phyloP scores from a whole-genome alignment of 2,329 filamentous ascomycete genomes.

The Penicillium rolfsii region DNA sequence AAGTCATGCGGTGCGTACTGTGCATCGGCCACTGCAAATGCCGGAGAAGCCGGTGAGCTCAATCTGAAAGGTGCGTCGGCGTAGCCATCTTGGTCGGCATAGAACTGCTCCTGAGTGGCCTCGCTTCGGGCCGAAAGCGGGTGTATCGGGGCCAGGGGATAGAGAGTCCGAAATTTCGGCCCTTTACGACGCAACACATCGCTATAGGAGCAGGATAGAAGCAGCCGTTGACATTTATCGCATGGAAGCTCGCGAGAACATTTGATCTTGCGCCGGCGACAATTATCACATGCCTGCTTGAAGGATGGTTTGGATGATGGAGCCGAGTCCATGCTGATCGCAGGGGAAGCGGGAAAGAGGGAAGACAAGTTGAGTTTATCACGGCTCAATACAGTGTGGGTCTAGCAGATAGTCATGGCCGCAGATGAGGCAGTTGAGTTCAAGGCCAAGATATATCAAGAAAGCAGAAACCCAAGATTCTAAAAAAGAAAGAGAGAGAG shows the following conservation, averaged over 20 bases:
- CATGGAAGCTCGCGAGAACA: slow-evolving; percentile 47
- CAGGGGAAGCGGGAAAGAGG: not conserved
- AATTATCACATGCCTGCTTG: slow-evolving; percentile 48
- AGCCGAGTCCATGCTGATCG: slow-evolving; percentile 29
- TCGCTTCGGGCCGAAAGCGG: slow-evolving; percentile 33
- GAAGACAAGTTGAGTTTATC: not conserved
- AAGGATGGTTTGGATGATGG: slow-evolving; percentile 27
- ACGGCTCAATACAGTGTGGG: not conserved
- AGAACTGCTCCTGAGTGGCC: slow-evolving; percentile 18
- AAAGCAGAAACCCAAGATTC: not conserved
- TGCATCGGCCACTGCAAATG: slow-evolving; percentile 30
- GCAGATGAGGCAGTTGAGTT: slow-evolving; percentile 1
- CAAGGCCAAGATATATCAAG: slow-evolving; percentile 2
- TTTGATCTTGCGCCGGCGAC: slow-evolving; percentile 49
- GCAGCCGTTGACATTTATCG: slow-evolving; percentile 44
- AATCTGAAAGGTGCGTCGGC: slow-evolving; percentile 27
- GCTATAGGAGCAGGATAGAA: slow-evolving; percentile 46
- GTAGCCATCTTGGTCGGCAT: slow-evolving; percentile 28
- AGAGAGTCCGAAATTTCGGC: slow-evolving; percentile 45
- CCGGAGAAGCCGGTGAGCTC: slow-evolving; percentile 34
- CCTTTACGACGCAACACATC: slow-evolving; percentile 45
- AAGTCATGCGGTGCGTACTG: slow-evolving; percentile 29
- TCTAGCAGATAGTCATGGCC: slow-evolving; percentile 3
- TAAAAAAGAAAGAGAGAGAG: not conserved
- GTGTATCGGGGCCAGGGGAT: slow-evolving; percentile 43